Evolutionary conservation across 2,329 filamentous ascomycete genomes (phyloP).

Genomic region (Colletotrichum sp.): DNA sequence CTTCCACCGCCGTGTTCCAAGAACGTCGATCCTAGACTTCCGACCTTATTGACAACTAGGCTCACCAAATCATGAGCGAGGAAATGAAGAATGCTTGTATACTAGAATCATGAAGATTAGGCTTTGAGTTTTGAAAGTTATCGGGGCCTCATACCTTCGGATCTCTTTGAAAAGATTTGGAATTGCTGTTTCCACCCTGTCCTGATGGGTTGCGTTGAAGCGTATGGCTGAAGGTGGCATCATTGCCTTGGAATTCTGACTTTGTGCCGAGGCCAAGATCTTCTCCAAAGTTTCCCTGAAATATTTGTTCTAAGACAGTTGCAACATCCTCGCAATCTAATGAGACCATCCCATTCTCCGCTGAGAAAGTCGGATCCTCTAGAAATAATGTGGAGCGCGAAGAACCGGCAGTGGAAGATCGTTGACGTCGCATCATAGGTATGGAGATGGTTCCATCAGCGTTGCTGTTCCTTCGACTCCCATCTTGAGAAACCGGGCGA

Average conservation of each 20-base stretch:
- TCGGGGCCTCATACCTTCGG: not conserved
- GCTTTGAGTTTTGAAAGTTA: too few species aligned
- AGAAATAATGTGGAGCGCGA: not conserved
- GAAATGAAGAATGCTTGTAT: not conserved
- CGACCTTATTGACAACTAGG: not conserved
- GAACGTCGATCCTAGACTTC: not conserved
- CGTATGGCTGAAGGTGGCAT: not conserved
- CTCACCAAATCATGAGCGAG: not conserved
- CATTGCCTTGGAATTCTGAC: not conserved
- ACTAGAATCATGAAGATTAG: not conserved
- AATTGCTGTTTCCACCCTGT: not conserved
- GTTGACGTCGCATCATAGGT: not conserved
- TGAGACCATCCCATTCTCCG: not conserved
- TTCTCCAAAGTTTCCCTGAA: not conserved
- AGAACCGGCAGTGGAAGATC: not conserved
- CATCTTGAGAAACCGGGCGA: constrained; percentile 31
- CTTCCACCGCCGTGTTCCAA: not conserved
- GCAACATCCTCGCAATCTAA: not conserved
- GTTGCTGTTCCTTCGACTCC: not conserved
- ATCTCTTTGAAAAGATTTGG: not conserved
- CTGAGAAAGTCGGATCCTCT: not conserved
- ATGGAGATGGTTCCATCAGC: not conserved
- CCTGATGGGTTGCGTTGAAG: not conserved
- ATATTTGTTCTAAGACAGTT: not conserved
- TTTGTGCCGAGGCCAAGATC: not conserved